Base-by-base conservation (phyloP, 1,139 yeast genomes). In the Nakaseomyces delphensis region DNA sequence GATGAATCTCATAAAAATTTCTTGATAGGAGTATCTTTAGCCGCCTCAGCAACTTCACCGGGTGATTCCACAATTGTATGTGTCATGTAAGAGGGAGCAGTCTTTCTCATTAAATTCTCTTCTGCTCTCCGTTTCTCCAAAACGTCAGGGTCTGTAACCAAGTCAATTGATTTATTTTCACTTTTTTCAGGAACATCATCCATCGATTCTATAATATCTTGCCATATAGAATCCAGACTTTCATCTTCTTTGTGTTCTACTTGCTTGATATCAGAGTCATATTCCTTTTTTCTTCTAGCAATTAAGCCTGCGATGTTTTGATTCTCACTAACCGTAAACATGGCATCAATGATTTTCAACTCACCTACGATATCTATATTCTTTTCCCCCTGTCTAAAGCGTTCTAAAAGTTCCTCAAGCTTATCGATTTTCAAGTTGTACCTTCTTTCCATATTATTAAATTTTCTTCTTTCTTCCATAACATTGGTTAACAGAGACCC, bases 371-470 rank as follows among this genome's bases (percentile, higher is more conserved):
- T 51, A 44, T 63, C 56, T 13, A 63, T 38, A 24, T 44, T 48
- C 1, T 30, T 37, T 20, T 59, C 63, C 2, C 66, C 66, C 7
- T 43, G 33, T 8, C 46, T 44, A 0, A 59, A 52, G 27, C 58
- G 53, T 5, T 39, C 39, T 2, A 57, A 54, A 7, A 66, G 41
- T 29, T 63, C 65, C 18, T 58, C 50, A n/a, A 65, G 46, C 31
- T 61, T 64, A n/a, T 51, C 45, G 3, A 60, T 51, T 48, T 63
- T 65, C 43, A 63, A 31, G 1, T 41, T 36, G 47, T 65, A 65
- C n/a, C 64, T 48, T 43, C 63, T 54, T 32, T 66, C 74, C 41
- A 75, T 64, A 43, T 53, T 69, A 9, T 50, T 62, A 23, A 52
- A 67, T 4, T 67, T 64, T 44, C 48, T 60, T 18, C 71, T 64